A percentile compares a stretch with the other conserved stretches of the same genome.
Conservation (phyloP, 768 basidiomycete species). For the Lepiota brunneoincarnata region DNA sequence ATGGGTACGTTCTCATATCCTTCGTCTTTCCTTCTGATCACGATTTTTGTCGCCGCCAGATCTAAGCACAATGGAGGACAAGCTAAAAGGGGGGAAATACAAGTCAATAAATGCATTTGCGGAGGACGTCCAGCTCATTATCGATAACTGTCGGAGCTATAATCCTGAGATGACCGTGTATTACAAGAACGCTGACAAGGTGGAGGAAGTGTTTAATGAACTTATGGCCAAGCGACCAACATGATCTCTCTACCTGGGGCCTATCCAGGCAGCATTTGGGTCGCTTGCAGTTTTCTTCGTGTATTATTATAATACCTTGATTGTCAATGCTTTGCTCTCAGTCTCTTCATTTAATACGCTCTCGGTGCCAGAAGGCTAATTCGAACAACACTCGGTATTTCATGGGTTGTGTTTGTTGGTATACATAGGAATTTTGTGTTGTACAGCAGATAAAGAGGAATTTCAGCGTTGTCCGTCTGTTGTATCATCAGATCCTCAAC, state of each 20-base stretch:
- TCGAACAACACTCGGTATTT: background rate
- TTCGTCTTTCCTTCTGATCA: background rate
- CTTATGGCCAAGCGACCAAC: conserved; percentile 18
- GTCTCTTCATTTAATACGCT: background rate
- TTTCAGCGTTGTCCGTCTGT: conserved; percentile 52
- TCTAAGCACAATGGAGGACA: conserved; percentile 83
- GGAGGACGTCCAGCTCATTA: conserved; percentile 79
- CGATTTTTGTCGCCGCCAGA: conserved; percentile 44
- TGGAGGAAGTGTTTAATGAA: conserved; percentile 77
- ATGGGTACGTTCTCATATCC: conserved; percentile 67
- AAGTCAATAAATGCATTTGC: conserved; percentile 68
- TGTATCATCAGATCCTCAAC: conserved; percentile 7
- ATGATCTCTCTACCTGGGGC: background rate
- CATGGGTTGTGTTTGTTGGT: background rate
- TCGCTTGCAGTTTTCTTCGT: conserved; percentile 2
- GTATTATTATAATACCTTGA: conserved; percentile 11
- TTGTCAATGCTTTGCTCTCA: background rate
- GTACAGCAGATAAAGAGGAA: background rate
- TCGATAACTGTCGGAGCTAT: conserved; percentile 86
- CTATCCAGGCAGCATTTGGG: background rate
- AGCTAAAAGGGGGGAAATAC: conserved; percentile 88
- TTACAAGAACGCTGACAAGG: conserved; percentile 77
- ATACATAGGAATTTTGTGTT: background rate
- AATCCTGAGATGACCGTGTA: conserved; percentile 82
- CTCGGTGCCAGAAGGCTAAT: background rate